These are phyloP conservation scores for Penicillium odoratum DNA, from an alignment of 495 filamentous ascomycete genomes.

Conservation along the genomic window DNA sequence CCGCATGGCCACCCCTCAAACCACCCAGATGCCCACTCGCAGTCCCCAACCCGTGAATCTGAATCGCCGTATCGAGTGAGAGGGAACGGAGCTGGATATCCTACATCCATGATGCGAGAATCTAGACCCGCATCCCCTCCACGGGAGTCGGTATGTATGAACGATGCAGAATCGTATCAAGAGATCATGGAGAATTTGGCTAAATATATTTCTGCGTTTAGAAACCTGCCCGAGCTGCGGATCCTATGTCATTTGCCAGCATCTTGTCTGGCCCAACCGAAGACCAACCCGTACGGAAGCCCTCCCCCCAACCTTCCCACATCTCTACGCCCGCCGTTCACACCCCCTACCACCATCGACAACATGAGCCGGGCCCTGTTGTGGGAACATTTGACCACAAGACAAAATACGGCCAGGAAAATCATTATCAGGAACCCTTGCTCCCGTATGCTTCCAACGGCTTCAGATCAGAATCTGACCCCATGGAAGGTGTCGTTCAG, in stretches of 20 bases:
- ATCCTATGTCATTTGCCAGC: conserved; percentile 90
- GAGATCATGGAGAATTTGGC: not conserved
- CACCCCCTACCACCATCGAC: conserved; percentile 13
- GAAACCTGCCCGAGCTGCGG: conserved; percentile 66
- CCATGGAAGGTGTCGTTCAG: conserved; percentile 3
- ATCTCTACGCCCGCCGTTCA: conserved; percentile 27
- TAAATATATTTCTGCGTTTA: conserved; percentile 24
- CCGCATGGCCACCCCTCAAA: conserved; percentile 50
- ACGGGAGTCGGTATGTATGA: conserved; percentile 39
- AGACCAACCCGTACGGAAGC: conserved; percentile 57
- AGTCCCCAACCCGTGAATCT: conserved; percentile 43
- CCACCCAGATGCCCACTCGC: conserved; percentile 43
- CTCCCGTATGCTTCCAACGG: conserved; percentile 22
- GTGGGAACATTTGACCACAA: conserved; percentile 28
- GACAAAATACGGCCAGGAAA: conserved; percentile 32
- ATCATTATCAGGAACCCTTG: conserved; percentile 14
- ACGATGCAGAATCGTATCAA: not conserved
- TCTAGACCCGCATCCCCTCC: conserved; percentile 36
- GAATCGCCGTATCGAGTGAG: conserved; percentile 40
- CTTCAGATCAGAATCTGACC: conserved; percentile 10
- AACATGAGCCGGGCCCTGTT: conserved; percentile 29
- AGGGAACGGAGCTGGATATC: conserved; percentile 35
- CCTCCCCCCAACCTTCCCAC: conserved; percentile 31
- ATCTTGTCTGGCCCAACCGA: conserved; percentile 72
- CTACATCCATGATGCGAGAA: conserved; percentile 32